Base-by-base conservation (phyloP, 2,329 filamentous ascomycete species). In the Zymoseptoria brevis region DNA sequence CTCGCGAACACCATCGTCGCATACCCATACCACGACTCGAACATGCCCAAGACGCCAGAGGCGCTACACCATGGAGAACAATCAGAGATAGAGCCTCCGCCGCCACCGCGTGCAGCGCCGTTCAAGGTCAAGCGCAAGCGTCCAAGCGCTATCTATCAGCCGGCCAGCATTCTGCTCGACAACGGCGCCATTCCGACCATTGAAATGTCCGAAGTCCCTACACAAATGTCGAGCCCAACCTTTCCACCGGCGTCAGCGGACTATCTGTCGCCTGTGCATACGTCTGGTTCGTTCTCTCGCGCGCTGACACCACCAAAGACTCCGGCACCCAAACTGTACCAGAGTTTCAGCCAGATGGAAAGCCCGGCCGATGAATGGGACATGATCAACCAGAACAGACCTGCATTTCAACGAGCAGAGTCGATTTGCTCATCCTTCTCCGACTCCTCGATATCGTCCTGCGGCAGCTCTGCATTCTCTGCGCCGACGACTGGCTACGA, bases 381-480 rank as follows among this genome's bases (percentile, higher is more conserved):
- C 26, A 56, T 72, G 35, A 71, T 72, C 60, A 70, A 63, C 57
- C 65, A 67, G 58, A 69, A 61, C 19, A 62, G 62, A 50, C 66
- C 68, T 13, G 54, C 62, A 1, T 68, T 84, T 54, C 75, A 76
- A 65, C 79, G 84, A 50, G 81, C 84, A 3, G 76, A 77, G 6
- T 86, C 84, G 2, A 78, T 81, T 4, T 81, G 79, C 65, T 86
- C 83, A 2, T 78, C 79, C 58, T 76, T 81, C 51, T 86, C 84
- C 2, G 81, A 87, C 68, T 87, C 84, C 0, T 87, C 84, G 2
- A 71, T 81, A 19, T 84, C 83, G 11, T 86, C 84, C 0, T 77
- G 78, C 54, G 81, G 80, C 61, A 86, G 82, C 64, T 82, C 66
- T 78, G 81, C 57, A 53, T 72, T 71, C 62, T 72, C 70, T 9